These are phyloP conservation scores for Westerdykella ornata DNA, from an alignment of 2,329 filamentous ascomycete genomes.

Conservation along the genomic window DNA sequence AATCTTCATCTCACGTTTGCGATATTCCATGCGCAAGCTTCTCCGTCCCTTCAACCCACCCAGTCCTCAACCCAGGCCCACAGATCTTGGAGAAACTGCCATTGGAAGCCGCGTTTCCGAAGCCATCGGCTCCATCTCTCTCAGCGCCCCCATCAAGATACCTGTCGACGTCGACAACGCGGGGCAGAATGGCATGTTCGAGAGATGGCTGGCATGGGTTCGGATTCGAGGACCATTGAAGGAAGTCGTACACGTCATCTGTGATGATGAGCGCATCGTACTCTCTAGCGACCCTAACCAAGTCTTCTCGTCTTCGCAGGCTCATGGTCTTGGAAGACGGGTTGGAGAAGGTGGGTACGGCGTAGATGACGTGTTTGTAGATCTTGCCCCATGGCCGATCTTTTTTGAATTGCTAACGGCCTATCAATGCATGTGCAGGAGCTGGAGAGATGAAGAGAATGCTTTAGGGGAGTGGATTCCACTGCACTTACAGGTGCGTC, in stretches of 20 bases:
- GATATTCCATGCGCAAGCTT: slow-evolving; percentile 55
- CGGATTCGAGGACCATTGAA: slow-evolving; percentile 62
- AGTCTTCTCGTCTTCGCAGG: slow-evolving; percentile 55
- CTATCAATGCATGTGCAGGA: slow-evolving; percentile 6
- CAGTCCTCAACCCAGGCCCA: slow-evolving; percentile 72
- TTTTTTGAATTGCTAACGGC: slow-evolving; percentile 49
- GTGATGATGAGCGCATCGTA: slow-evolving; percentile 76
- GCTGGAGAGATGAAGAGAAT: not conserved
- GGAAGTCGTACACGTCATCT: slow-evolving; percentile 91
- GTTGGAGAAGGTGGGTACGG: slow-evolving; percentile 82
- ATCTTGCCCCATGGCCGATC: slow-evolving; percentile 60
- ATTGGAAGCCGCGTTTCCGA: slow-evolving; percentile 78
- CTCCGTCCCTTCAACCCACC: slow-evolving; percentile 74
- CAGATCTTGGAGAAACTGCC: slow-evolving; percentile 85
- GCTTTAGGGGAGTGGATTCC: not conserved
- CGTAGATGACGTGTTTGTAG: slow-evolving; percentile 83
- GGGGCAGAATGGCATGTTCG: slow-evolving; percentile 52
- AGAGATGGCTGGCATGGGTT: slow-evolving; percentile 18
- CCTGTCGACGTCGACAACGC: slow-evolving; percentile 72
- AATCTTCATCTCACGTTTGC: slow-evolving; percentile 46
- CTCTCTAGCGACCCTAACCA: slow-evolving; percentile 70
- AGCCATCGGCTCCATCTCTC: slow-evolving; percentile 48
- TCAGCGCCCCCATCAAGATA: slow-evolving; percentile 54
- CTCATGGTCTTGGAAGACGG: slow-evolving; percentile 81
- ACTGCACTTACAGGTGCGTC: slow-evolving; percentile 39